Conservation (phyloP, 805 yeast genomes). For the Lachancea cidri region DNA sequence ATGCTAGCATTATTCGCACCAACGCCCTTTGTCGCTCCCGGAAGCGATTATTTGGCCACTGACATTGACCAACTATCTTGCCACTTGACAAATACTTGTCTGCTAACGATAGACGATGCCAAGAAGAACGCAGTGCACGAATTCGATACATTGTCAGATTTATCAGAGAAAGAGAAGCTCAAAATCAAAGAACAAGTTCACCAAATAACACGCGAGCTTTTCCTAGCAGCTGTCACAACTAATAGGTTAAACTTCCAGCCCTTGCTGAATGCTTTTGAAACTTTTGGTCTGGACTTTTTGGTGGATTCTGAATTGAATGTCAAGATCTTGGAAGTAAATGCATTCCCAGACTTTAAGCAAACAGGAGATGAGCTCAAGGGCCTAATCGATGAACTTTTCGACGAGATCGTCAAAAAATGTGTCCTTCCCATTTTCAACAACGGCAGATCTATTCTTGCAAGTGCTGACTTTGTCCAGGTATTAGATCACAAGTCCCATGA, state of each 20-base stretch:
- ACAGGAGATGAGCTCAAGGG: constrained; percentile 74
- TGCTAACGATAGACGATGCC: constrained; percentile 53
- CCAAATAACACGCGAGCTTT: constrained; percentile 60
- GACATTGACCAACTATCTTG: constrained; percentile 48
- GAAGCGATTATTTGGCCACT: constrained; percentile 24
- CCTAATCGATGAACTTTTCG: constrained; percentile 63
- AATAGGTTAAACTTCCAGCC: constrained; percentile 87
- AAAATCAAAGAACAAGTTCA: constrained; percentile 52
- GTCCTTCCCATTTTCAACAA: constrained; percentile 45
- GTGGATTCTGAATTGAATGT: constrained; percentile 55
- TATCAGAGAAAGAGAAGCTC: constrained; percentile 34
- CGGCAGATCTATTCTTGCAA: constrained; percentile 6
- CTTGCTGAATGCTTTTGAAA: constrained; percentile 72
- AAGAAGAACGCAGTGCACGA: constrained; percentile 49
- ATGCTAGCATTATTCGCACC: constrained; percentile 82
- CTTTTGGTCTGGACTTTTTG: constrained; percentile 85
- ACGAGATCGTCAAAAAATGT: constrained; percentile 43
- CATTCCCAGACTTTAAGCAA: constrained; percentile 96
- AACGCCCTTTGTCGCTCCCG: constrained; percentile 38
- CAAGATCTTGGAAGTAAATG: constrained; percentile 74
- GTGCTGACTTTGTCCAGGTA: constrained; percentile 36
- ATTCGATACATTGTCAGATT: constrained; percentile 50
- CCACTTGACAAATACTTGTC: constrained; percentile 91
- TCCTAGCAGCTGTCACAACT: constrained; percentile 72
- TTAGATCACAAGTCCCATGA: constrained; percentile 34